These are phyloP conservation scores for Staphylotrichum longicolle DNA, from an alignment of 495 filamentous ascomycete species.

Conservation along the genomic window DNA sequence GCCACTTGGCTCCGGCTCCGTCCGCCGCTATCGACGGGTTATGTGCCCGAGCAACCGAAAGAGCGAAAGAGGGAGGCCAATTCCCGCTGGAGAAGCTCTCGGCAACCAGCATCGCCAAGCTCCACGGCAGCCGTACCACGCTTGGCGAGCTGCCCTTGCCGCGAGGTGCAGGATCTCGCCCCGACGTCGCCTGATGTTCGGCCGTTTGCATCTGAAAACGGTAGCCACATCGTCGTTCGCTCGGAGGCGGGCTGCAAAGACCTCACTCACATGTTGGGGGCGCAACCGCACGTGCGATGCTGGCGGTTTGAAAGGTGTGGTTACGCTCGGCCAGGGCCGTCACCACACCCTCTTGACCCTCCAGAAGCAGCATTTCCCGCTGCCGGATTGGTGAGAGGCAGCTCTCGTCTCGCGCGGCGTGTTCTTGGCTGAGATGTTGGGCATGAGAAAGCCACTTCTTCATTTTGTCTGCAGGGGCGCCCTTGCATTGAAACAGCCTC, in stretches of 20 bases:
- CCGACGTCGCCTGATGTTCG: neutral
- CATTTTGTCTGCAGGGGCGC: no score
- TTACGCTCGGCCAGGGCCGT: conserved; percentile 3
- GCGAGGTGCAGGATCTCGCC: neutral
- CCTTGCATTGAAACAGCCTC: no score
- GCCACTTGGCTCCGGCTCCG: neutral
- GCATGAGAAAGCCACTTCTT: no score
- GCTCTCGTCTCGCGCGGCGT: no score
- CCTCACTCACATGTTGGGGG: no score
- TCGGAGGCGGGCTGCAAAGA: neutral
- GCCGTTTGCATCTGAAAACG: neutral
- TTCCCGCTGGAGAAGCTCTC: no score
- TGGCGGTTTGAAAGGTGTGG: neutral
- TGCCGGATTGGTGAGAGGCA: no score
- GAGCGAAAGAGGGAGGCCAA: neutral
- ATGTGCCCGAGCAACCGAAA: neutral
- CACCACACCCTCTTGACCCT: neutral
- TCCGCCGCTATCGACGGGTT: conserved; percentile 4
- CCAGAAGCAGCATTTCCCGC: no score
- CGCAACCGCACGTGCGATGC: no score
- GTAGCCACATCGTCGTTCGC: conserved; percentile 7
- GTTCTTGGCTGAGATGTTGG: no score
- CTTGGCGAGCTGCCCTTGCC: neutral
- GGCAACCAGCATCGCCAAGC: neutral
- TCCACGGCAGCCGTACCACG: neutral